These are phyloP conservation scores for Funneliformis mosseae DNA, from an alignment of 192 early-diverging fungal genomes.

Conservation along the genomic window DNA sequence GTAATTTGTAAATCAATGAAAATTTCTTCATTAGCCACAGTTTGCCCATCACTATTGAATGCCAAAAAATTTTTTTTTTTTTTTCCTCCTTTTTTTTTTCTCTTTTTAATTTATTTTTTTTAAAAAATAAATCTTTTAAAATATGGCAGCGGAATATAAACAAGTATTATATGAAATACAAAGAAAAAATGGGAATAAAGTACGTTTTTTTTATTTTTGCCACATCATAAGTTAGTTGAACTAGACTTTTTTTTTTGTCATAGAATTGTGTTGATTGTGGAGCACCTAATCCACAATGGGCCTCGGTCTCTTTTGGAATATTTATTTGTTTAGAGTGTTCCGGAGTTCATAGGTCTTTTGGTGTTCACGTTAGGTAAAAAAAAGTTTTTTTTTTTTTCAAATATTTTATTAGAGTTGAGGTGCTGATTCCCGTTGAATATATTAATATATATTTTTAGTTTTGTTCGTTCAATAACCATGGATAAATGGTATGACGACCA, in stretches of 20 bases:
- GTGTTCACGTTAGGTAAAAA: slow-evolving; percentile 67
- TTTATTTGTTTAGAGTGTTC: slow-evolving; percentile 97
- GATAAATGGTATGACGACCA: slow-evolving; percentile 97
- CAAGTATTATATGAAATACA: slow-evolving; percentile 64
- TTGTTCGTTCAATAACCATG: slow-evolving; percentile 99
- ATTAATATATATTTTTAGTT: slow-evolving; percentile 51
- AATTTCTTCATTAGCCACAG: no score
- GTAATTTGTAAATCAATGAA: no score
- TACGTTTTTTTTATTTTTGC: slow-evolving; percentile 29
- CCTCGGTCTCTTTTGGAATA: slow-evolving; percentile 88
- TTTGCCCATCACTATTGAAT: no score
- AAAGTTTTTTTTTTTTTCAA: neutral
- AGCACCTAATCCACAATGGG: slow-evolving; percentile 86
- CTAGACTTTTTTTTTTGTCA: neutral
- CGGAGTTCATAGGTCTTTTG: slow-evolving; percentile 84
- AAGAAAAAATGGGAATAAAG: slow-evolving; percentile 57
- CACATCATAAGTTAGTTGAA: neutral
- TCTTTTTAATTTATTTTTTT: neutral
- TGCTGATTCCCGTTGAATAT: neutral
- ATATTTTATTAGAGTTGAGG: neutral
- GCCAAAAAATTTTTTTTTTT: no score
- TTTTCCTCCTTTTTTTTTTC: no score
- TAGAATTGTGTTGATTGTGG: slow-evolving; percentile 89
- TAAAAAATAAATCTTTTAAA: neutral
- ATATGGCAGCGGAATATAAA: slow-evolving; percentile 64